These are phyloP conservation scores for Spencermartinsiella europaea DNA, from an alignment of 805 yeast genomes.

Conservation along the genomic window DNA sequence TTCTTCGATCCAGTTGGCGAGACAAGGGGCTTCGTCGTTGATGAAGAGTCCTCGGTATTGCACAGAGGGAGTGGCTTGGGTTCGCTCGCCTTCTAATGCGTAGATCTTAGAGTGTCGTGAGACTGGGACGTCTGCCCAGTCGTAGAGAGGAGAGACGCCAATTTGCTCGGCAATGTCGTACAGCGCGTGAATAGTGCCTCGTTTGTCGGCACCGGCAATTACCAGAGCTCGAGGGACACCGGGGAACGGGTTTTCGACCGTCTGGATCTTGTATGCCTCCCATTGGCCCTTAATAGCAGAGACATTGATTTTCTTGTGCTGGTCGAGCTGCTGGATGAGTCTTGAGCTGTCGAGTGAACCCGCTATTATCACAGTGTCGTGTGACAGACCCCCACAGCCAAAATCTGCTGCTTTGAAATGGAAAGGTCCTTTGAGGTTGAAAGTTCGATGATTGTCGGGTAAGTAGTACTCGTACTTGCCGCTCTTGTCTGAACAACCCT, in stretches of 20 bases:
- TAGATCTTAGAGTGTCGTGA: constrained; percentile 4
- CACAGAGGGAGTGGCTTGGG: constrained; percentile 12
- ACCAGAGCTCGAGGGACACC: constrained; percentile 13
- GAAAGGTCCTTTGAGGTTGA: constrained; percentile 7
- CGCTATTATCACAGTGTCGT: constrained; percentile 11
- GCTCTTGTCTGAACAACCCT: constrained; percentile 4
- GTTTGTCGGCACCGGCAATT: constrained; percentile 15
- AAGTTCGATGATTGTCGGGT: constrained; percentile 3
- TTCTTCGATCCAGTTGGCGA: constrained; percentile 15
- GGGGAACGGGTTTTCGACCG: constrained; percentile 7
- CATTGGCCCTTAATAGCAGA: constrained; percentile 11
- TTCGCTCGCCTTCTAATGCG: constrained; percentile 4
- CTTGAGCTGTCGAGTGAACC: constrained; percentile 15
- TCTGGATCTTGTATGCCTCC: constrained; percentile 11
- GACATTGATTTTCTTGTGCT: constrained; percentile 12
- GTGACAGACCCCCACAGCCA: constrained; percentile 1
- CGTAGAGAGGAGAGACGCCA: constrained; percentile 17
- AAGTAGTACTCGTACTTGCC: constrained; percentile 16
- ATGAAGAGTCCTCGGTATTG: constrained; percentile 17
- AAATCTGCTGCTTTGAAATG: constrained; percentile 5
- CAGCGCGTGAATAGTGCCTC: constrained; percentile 16
- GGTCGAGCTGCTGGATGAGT: constrained; percentile 11
- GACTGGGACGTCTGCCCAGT: constrained; percentile 15
- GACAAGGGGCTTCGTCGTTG: constrained; percentile 18
- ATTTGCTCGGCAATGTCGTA: constrained; percentile 16